phyloP scores from a whole-genome alignment of 2,329 filamentous ascomycete species.

The Neurospora sp. region DNA sequence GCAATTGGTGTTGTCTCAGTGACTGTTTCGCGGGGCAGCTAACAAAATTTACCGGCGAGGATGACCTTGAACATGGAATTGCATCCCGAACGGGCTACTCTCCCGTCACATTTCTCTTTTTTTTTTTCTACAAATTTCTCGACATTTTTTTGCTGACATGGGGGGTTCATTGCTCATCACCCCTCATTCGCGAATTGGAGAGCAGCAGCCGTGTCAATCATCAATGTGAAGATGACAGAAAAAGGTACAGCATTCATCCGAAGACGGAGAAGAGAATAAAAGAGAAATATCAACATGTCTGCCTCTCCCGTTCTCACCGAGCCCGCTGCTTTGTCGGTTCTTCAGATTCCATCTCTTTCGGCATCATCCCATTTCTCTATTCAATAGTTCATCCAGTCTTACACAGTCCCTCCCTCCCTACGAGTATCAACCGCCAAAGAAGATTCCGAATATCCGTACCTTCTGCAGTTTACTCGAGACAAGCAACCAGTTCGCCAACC shows the following conservation, averaged over 20 bases:
- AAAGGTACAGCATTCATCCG: not conserved
- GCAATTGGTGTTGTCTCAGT: not conserved
- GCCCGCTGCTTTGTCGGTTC: not conserved
- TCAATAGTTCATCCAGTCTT: not conserved
- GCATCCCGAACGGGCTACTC: not conserved
- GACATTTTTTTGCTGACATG: not conserved
- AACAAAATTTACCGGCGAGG: not conserved
- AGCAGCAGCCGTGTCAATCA: not conserved
- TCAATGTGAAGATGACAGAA: not conserved
- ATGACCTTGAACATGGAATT: not conserved
- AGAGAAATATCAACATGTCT: not conserved
- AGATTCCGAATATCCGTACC: not conserved
- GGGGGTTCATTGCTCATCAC: not conserved
- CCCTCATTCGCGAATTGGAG: not conserved
- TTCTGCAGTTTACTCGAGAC: not conserved
- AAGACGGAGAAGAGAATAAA: not conserved
- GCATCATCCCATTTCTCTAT: not conserved
- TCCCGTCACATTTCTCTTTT: not conserved
- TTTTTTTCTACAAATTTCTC: not conserved
- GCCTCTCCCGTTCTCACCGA: not conserved
- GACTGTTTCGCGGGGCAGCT: not conserved
- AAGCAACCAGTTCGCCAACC: not conserved
- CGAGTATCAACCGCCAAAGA: not conserved
- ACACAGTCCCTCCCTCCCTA: not conserved
- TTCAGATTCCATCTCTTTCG: not conserved